Conservation (phyloP, 768 basidiomycete genomes). For the Gelatoporia subvermispora region DNA sequence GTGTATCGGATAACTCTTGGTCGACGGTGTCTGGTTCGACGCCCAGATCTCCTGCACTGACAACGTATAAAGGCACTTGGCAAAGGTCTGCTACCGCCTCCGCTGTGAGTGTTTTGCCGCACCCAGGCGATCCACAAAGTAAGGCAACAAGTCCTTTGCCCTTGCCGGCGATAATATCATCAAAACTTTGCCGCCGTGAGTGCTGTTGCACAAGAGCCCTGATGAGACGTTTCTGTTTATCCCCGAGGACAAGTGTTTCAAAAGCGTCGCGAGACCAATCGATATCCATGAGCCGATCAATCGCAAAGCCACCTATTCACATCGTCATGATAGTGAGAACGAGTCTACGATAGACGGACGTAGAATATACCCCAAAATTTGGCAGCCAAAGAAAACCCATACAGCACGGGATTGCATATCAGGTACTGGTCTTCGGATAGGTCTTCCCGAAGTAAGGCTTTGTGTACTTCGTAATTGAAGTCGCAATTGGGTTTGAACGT, state of each 20-base stretch:
- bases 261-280: constrained; percentile 33
- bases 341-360: too few relatives aligned
- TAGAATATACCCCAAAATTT: too few relatives aligned
- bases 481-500: too few relatives aligned
- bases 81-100: constrained; percentile 31
- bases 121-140: constrained; percentile 30
- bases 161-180: constrained; percentile 34
- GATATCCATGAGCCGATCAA: constrained; percentile 23
- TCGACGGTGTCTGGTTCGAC: constrained; percentile 23
- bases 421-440: too few relatives aligned
- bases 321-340: too few relatives aligned
- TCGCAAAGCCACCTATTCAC: constrained; percentile 26
- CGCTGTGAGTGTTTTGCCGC: constrained; percentile 33
- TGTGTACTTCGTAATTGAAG: too few relatives aligned
- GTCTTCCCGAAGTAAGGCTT: too few relatives aligned
- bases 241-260: constrained; percentile 27
- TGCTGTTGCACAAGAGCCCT: constrained; percentile 26
- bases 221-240: constrained; percentile 29
- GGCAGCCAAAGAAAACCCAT: too few relatives aligned
- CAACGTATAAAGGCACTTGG: constrained; percentile 24
- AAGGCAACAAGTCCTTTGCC: constrained; percentile 32
- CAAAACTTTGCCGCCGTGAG: too few relatives aligned
- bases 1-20: constrained; percentile 13
- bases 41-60: constrained; percentile 32
- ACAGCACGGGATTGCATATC: too few relatives aligned